These are phyloP conservation scores for Straminergon stramineum DNA, from an alignment of 225 moss, liverwort and hornwort species.

Conservation along the genomic window DNA sequence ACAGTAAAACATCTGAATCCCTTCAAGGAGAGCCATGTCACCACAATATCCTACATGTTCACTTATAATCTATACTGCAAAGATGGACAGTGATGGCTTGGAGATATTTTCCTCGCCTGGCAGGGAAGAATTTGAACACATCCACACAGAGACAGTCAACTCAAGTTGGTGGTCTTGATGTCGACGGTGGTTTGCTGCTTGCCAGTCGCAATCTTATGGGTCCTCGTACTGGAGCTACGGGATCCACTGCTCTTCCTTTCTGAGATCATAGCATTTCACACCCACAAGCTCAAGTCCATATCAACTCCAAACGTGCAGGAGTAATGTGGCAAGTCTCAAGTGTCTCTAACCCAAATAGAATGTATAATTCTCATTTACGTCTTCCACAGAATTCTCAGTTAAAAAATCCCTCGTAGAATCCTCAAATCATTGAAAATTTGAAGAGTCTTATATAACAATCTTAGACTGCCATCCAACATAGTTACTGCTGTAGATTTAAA, in stretches of 20 bases:
- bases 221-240: slow-evolving; percentile 28
- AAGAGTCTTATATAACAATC: background rate
- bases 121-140: background rate
- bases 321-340: background rate
- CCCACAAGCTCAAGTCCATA: background rate
- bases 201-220: slow-evolving; percentile 36
- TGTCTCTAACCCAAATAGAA: background rate
- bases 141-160: background rate
- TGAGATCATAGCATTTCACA: slow-evolving; percentile 4
- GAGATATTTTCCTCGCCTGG: background rate
- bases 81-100: background rate
- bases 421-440: background rate
- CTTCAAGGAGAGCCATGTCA: background rate
- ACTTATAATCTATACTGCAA: background rate
- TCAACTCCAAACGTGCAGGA: background rate
- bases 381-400: background rate
- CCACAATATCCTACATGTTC: background rate
- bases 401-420: background rate
- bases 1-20: background rate
- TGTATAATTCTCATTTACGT: background rate
- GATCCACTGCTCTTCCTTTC: slow-evolving; percentile 45
- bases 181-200: slow-evolving; percentile 16
- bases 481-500: background rate
- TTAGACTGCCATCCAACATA: background rate
- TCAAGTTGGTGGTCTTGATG: background rate